Percentiles rank a stretch among this genome's conserved stretches.
Conservation (phyloP, 495 filamentous ascomycete species). For the Aspergillus panamensis region DNA sequence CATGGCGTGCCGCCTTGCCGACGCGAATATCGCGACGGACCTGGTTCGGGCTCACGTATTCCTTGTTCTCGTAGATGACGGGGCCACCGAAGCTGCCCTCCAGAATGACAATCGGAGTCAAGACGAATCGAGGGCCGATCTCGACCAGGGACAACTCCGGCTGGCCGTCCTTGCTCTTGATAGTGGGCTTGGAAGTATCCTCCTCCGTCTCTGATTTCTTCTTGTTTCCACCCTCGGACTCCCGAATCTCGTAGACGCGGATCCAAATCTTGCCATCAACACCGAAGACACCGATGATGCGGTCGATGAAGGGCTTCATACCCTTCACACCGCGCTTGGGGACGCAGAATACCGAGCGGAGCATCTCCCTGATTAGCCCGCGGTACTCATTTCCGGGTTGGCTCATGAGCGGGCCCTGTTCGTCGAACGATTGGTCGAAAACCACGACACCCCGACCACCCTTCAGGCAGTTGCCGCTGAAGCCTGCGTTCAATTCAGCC, state of each 20-base stretch:
- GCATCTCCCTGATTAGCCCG: slow-evolving; percentile 60
- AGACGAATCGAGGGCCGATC: slow-evolving; percentile 90
- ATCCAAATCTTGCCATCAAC: slow-evolving; percentile 97
- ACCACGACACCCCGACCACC: slow-evolving; percentile 92
- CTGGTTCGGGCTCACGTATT: slow-evolving; percentile 95
- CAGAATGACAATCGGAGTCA: slow-evolving; percentile 93
- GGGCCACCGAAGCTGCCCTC: slow-evolving; percentile 95
- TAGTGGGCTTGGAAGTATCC: slow-evolving; percentile 30
- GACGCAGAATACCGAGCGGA: slow-evolving; percentile 90
- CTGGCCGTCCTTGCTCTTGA: slow-evolving; percentile 39
- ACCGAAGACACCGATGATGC: slow-evolving; percentile 87
- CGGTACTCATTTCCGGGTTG: slow-evolving; percentile 43
- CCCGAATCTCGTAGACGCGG: slow-evolving; percentile 86
- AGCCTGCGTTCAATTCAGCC: slow-evolving; percentile 79
- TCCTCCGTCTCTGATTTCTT: slow-evolving; percentile 31
- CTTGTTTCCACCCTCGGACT: slow-evolving; percentile 60
- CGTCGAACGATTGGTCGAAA: slow-evolving; percentile 84
- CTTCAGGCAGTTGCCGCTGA: slow-evolving; percentile 94
- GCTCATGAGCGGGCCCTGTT: slow-evolving; percentile 49
- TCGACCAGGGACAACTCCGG: slow-evolving; percentile 83
- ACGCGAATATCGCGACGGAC: slow-evolving; percentile 74
- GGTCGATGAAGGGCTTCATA: slow-evolving; percentile 93
- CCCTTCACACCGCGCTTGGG: slow-evolving; percentile 76
- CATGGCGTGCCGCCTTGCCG: slow-evolving; percentile 71
- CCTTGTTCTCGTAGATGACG: slow-evolving; percentile 97